Base-by-base conservation (phyloP, 306 rosid species). In the Glycyrrhiza uralensis region DNA sequence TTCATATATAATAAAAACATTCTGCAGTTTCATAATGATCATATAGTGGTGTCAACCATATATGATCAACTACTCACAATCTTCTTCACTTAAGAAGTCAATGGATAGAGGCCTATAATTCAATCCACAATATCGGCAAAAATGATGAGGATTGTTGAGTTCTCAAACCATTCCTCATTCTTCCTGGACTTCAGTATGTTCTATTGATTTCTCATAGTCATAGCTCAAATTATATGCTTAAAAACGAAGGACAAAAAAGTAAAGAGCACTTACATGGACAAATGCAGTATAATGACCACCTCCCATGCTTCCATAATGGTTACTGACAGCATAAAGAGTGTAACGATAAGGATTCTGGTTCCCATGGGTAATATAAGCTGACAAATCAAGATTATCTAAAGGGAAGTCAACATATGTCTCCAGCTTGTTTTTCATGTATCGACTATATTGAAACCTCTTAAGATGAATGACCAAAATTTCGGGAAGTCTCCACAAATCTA, bases 261-360 rank as follows among this genome's bases (percentile, higher is more conserved):
- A 23, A 69, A 50, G 30, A 64, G 39, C 61, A 81, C 99, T 91
- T 88, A 91, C 99, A 78, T 94, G 96, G 82, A 91, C 96, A 84
- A 88, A 89, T 76, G 99, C 99, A 2, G 97, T 94, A 83, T 94
- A 94, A 75, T 94, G 99, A 69, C 99, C 97, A 56, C 97, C 99
- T 66, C 97, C 97, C 99, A 94, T 86, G 92, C 95, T 91, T 77
- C 99, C 99, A 76, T 58, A 94, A 82, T 94, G 99, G 76, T 94
- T 94, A 79, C 99, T 94, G 60, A 94, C 75, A 7, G 99, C 97
- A 74, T 91, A 94, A 69, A 91, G 99, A 81, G 85, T 83, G 89
- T 94, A 94, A 55, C 79, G 82, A 57, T 87, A 81, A 66, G 84
- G 65, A 66, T 84, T 90, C 72, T 79, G 90, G 61, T 71, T 80